phyloP scores from a whole-genome alignment of 208 protist species.

The Leptomonas seymouri region DNA sequence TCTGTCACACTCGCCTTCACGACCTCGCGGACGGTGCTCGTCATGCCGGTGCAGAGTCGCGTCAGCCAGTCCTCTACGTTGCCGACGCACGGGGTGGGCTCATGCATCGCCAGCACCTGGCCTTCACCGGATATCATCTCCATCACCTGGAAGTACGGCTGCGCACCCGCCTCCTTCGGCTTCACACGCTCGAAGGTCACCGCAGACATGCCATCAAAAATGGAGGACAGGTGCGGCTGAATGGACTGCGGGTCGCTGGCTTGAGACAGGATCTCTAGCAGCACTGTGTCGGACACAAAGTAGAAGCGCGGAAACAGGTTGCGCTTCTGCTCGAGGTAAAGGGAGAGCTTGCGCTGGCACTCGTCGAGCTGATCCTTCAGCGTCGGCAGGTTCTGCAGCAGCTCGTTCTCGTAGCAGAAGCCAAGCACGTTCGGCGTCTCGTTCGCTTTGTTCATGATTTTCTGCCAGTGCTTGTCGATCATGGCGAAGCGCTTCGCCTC shows the following conservation, averaged over 20 bases:
- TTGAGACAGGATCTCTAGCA: constrained; percentile 98
- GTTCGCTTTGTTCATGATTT: constrained; percentile 97
- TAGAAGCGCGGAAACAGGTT: constrained; percentile 98
- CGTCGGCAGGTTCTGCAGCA: constrained; percentile 93
- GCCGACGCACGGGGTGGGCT: constrained; percentile 90
- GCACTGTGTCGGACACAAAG: constrained; percentile 97
- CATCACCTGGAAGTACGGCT: constrained; percentile 92
- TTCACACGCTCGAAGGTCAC: constrained; percentile 93
- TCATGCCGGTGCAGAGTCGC: constrained; percentile 92
- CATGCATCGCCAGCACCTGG: constrained; percentile 87
- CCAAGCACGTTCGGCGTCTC: constrained; percentile 95
- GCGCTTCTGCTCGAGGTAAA: constrained; percentile 98
- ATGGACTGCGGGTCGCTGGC: constrained; percentile 94
- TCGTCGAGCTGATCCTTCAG: constrained; percentile 97
- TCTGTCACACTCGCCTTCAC: constrained; percentile 91
- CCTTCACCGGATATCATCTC: constrained; percentile 92
- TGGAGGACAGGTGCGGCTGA: constrained; percentile 92
- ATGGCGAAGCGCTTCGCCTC: constrained; percentile 97
- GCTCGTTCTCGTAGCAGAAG: constrained; percentile 97
- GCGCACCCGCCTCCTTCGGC: constrained; percentile 88
- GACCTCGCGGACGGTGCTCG: constrained; percentile 87
- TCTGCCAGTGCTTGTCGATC: constrained; percentile 97
- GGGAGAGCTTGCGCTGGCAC: constrained; percentile 97
- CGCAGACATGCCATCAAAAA: constrained; percentile 93
- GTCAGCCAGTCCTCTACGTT: constrained; percentile 96